phyloP scores from a whole-genome alignment of 768 basidiomycete genomes.

The Mycena indigotica region DNA sequence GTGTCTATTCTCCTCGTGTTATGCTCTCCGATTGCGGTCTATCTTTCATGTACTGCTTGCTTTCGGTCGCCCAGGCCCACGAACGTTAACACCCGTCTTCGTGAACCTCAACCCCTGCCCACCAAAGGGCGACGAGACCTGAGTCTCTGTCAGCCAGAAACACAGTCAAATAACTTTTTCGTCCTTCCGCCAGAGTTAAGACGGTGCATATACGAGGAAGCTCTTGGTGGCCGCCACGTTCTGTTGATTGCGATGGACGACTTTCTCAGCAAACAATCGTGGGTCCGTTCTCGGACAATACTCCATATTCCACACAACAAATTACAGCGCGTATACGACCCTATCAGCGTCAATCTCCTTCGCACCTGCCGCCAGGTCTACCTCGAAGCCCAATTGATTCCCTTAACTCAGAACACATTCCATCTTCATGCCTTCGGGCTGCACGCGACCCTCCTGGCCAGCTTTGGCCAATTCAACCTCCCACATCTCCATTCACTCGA shows the following conservation, averaged over 20 bases:
- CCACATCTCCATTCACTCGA: background rate
- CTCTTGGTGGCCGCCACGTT: slow-evolving; percentile 5
- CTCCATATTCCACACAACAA: background rate
- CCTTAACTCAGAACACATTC: slow-evolving; percentile 9
- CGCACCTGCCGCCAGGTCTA: slow-evolving; percentile 11
- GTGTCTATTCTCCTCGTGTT: too few species aligned
- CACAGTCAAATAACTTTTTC: background rate
- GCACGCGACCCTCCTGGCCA: background rate
- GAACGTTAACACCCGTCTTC: too few species aligned
- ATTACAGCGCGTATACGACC: background rate
- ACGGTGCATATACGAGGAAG: slow-evolving; percentile 7
- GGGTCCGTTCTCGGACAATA: background rate
- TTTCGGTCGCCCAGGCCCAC: too few species aligned
- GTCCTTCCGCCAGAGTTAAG: slow-evolving; percentile 12
- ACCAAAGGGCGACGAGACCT: background rate
- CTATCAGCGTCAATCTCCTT: background rate
- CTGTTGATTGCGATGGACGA: background rate
- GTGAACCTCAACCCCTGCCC: background rate
- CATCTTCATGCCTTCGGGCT: background rate
- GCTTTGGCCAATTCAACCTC: background rate
- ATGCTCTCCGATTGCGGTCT: too few species aligned
- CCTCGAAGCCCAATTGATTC: slow-evolving; percentile 6
- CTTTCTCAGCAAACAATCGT: background rate
- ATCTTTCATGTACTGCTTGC: too few species aligned
- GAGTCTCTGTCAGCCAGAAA: background rate